Evolutionary conservation across 306 rosid genomes (phyloP).

Genomic region (Glycine soja): DNA sequence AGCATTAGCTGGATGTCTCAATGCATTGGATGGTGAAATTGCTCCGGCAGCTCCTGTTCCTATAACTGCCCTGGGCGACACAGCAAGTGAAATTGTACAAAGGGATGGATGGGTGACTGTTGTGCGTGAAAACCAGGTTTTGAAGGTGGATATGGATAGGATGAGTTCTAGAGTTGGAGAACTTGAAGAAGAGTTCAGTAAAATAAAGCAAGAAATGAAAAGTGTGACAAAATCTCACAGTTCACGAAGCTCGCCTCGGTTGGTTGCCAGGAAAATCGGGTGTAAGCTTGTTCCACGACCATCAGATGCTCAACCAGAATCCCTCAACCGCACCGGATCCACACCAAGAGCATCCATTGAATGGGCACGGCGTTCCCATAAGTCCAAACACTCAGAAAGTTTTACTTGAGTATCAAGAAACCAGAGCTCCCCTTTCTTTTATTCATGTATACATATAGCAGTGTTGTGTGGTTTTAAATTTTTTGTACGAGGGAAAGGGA

Average conservation of each 20-base stretch:
- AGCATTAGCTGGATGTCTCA: conserved; percentile 81
- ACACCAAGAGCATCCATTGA: conserved; percentile 75
- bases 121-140: conserved; percentile 83
- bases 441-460: conserved; percentile 35
- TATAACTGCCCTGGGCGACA: conserved; percentile 40
- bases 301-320: conserved; percentile 78
- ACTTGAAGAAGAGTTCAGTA: conserved; percentile 81
- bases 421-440: conserved; percentile 28
- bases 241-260: conserved; percentile 71
- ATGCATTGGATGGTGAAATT: conserved; percentile 70
- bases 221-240: conserved; percentile 72
- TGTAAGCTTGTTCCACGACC: conserved; percentile 77
- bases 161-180: conserved; percentile 90
- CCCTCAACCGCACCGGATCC: conserved; percentile 56
- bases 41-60: conserved; percentile 67
- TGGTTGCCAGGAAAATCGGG: conserved; percentile 66
- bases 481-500: conserved; percentile 61
- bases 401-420: conserved; percentile 58
- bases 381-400: conserved; percentile 66
- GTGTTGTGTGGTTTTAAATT: conserved; percentile 58
- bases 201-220: conserved; percentile 92
- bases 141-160: conserved; percentile 84
- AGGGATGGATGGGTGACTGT: conserved; percentile 93
- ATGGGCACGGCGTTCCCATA: conserved; percentile 55
- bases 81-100: conserved; percentile 69